Base-by-base conservation (phyloP, 2,329 filamentous ascomycete genomes). In the Harringtonia lauricola region DNA sequence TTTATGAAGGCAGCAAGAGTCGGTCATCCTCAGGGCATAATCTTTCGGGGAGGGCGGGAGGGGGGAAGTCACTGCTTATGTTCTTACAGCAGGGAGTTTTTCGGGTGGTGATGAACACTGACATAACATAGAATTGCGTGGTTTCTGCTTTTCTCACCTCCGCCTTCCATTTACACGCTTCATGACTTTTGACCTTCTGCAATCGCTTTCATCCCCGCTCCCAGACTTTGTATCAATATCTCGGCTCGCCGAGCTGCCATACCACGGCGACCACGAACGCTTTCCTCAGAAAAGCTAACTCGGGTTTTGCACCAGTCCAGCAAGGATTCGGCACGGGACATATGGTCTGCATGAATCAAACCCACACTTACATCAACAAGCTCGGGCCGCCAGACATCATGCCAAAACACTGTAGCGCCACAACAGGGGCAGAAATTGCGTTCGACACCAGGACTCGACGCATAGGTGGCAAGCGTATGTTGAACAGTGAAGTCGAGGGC, bases 361-460 rank as follows among this genome's bases (percentile, higher is more conserved):
- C 81, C 81, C 9, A 72, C 69, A 47, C 77, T 81, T 9, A 85
- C 70, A 57, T 85, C 79, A 15, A 84, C 64, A 17, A 84, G 55
- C 4, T 68, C 66, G 0, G 72, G 66, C 33, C 78, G 63, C 47
- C 64, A 62, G 4, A 65, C 59, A 42, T 70, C 70, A 51, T 74
- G 69, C 72, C 75, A 83, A 52, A 83, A 83, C 3, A 79, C 66
- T 0, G 71, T 78, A 1, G 81, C 79, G 2, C 80, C 80, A 53
- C 81, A 86, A 1, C 43, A 54, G 2, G 59, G 57, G 54, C 81
- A 86, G 53, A 83, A 84, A 36, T 79, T 74, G 15, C 81, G 69
- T 38, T 64, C 60, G 4, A 78, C 70, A 1, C 66, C 69, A 0
- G 62, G 55, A 0, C 69, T 77, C 21, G 75, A 82, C 15, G 64